A percentile compares a stretch with the other conserved stretches of the same genome.
These are phyloP conservation scores for Leccinellum luteum DNA, from an alignment of 768 basidiomycete genomes.

Conservation along the genomic window DNA sequence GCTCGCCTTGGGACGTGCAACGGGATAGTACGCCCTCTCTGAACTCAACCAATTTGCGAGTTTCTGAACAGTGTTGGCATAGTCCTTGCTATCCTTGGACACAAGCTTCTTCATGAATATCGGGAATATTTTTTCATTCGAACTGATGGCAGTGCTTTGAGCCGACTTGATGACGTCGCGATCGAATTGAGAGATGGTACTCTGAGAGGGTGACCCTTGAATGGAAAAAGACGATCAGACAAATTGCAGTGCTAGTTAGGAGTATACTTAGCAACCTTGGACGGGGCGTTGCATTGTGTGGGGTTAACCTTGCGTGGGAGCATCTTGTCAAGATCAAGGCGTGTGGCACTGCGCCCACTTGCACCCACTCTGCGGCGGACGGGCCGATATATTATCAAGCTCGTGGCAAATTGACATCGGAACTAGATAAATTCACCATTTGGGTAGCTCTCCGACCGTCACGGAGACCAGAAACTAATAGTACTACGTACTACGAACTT, in stretches of 20 bases:
- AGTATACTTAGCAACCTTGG: constrained; percentile 6
- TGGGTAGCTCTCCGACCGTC: not conserved
- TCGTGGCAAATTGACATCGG: no score
- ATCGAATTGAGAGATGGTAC: not conserved
- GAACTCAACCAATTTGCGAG: constrained; percentile 45
- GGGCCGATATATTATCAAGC: not conserved
- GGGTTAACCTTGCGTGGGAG: not conserved
- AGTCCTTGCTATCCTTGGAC: constrained; percentile 26
- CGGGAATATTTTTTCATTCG: constrained; percentile 38
- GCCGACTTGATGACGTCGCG: constrained; percentile 17
- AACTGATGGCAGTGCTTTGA: constrained; percentile 18
- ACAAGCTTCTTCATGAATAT: constrained; percentile 34
- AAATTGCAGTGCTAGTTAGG: not conserved
- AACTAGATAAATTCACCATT: not conserved
- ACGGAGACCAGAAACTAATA: not conserved
- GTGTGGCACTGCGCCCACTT: not conserved
- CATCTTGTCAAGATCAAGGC: not conserved
- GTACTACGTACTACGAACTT: not conserved
- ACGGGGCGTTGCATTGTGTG: not conserved
- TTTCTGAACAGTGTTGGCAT: constrained; percentile 29
- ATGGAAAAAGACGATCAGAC: not conserved
- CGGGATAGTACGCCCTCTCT: constrained; percentile 51
- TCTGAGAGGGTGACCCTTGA: constrained; percentile 8
- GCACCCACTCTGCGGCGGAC: not conserved
- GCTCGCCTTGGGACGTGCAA: constrained; percentile 48